phyloP scores from a whole-genome alignment of 1,284 basidiomycete species.

The Farysia itapuensis region DNA sequence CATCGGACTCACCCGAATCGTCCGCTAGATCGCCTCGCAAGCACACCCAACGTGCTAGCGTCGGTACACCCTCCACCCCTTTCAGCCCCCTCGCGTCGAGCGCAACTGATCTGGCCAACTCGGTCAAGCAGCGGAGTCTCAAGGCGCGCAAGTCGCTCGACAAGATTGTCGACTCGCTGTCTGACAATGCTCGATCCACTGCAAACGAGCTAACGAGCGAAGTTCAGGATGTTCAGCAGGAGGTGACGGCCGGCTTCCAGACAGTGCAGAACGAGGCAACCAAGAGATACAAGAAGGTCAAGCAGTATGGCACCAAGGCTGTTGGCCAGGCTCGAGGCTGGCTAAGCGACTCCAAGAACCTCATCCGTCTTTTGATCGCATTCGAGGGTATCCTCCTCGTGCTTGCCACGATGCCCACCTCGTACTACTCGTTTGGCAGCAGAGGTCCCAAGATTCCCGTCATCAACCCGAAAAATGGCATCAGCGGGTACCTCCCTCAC shows the following conservation, averaged over 20 bases:
- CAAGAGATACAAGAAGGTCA: constrained; percentile 26
- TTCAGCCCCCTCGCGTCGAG: constrained; percentile 13
- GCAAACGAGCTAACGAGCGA: constrained; percentile 26
- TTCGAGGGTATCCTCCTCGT: constrained; percentile 45
- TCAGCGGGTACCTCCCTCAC: constrained; percentile 38
- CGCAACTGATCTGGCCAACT: constrained; percentile 15
- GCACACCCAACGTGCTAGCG: constrained; percentile 34
- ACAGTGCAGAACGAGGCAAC: constrained; percentile 26
- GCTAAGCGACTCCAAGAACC: constrained; percentile 42
- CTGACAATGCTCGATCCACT: constrained; percentile 35
- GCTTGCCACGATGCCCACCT: constrained; percentile 38
- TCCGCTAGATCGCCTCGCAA: constrained; percentile 45
- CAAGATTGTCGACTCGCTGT: constrained; percentile 36
- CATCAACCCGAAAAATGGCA: constrained; percentile 30
- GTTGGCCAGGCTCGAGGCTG: constrained; percentile 29
- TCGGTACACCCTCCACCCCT: constrained; percentile 27
- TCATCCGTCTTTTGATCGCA: constrained; percentile 35
- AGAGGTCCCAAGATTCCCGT: constrained; percentile 33
- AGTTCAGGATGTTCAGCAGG: constrained; percentile 35
- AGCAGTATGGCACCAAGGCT: constrained; percentile 23
- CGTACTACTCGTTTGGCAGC: constrained; percentile 33
- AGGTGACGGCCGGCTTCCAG: constrained; percentile 28
- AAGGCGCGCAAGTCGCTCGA: constrained; percentile 43
- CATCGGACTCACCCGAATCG: constrained; percentile 41
- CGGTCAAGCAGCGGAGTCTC: constrained; percentile 26